Base-by-base conservation (phyloP, 371 early-diverging fungal species). In the Syncephalastrum monosporum region DNA sequence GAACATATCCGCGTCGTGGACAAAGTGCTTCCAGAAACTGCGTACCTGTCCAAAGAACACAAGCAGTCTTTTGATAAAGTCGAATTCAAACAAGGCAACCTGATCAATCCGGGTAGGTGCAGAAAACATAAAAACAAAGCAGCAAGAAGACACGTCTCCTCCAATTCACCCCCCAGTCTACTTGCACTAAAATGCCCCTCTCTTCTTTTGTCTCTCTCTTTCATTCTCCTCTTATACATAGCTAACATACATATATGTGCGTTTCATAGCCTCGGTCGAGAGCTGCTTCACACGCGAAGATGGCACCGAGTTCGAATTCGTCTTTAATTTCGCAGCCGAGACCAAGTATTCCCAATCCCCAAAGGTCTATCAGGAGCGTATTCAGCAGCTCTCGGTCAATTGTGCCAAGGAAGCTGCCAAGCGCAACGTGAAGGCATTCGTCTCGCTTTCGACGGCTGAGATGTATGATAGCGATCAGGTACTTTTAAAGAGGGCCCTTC, bases 271-370 rank as follows among this genome's bases (percentile, higher is more conserved):
- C n/a, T 83, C 89, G 24, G 79, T 90, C 29, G 86, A 84, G 53
- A 84, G 83, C 61, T 86, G 85, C 41, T 94, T 91, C 62, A 77
- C 82, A 4, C 76, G 80, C 45, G 81, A 80, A 8, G 89, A 90
- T 55, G 86, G 83, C 15, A 56, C 64, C n/a, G 77, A 73, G 60
- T 91, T 81, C 69, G 95, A 96, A 69, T 90, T 84, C 59, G 95
- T 95, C 1, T 86, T 95, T 74, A 93, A 96, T 71, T 82, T 91
- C 64, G 95, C 94, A 7, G 88, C 88, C 15, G 97, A 96, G 72
- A 91, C 91, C 38, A 95, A 93, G 66, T 95, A 92, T 69, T 90
- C 91, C 0, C 94, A 92, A 68, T 75, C 87, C 0, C 82, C 89
- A 21, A 27, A 85, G 84, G 74, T 93, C 19, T 95, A 96, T 74